Base-by-base conservation (phyloP, 106 monocot species). In the Dendrobium nobile region DNA sequence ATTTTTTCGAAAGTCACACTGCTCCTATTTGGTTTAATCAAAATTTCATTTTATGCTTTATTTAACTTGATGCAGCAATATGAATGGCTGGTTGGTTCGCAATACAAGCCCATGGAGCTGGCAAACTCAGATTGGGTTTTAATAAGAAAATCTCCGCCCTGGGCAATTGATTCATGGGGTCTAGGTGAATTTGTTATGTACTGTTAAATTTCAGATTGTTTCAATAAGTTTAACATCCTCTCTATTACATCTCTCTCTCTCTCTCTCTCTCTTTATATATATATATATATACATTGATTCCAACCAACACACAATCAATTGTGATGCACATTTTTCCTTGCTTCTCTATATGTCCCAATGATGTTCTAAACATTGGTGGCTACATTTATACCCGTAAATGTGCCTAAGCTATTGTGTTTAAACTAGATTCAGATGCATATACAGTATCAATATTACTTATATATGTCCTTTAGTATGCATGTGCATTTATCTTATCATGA, bases 141-240 rank as follows among this genome's bases (percentile, higher is more conserved):
- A 54, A 86, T 97, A 41, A 94, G 89, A 82, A 97, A 94, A 73
- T 97, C 96, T 48, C 90, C 94, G 79, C 84, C 96, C 28, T 97
- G 96, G 96, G 86, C 94, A 70, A 94, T 94, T 87, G 96, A 97
- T 88, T 92, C 94, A 64, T 97, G 96, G 96, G 96, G 96, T 4
- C 80, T 97, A 80, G 96, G 96, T 97, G 74, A 85, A 83, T 79
- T 56, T 15, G 54, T 80, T 15, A 44, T 19, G 9, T 18, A n/a
- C 44, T 74, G 11, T 74, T 20, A 44, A 74, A 44, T 41, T 74
- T 20, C 33, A 74, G 6, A 43, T 41, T 74, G 74, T 20, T 70
- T 42, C 42, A 44, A 28, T 44, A 1, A 10, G 42, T 41, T 74
- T 42, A 7, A 43, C 42, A 7, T 43, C 19, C 41, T 74, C 13